Conservation (phyloP, 2,329 filamentous ascomycete species). For the Aureobasidium sp. region DNA sequence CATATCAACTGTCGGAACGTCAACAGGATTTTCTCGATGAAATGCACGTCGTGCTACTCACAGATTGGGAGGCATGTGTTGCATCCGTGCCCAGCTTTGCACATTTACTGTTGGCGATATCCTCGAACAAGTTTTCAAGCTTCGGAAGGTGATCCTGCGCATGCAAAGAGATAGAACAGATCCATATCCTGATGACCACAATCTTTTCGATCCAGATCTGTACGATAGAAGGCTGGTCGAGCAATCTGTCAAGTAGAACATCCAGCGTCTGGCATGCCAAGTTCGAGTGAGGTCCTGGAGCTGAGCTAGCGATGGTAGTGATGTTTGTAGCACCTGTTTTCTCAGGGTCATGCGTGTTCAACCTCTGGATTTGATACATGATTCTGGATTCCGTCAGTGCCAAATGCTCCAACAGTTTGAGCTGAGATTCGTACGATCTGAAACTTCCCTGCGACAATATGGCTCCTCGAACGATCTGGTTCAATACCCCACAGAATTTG, state of each 20-base stretch:
- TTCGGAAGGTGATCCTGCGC: slow-evolving; percentile 30
- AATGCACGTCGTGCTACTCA: not conserved
- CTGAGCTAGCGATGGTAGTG: not conserved
- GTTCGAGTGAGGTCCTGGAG: slow-evolving; percentile 3
- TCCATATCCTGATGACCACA: slow-evolving; percentile 61
- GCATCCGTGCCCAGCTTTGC: slow-evolving; percentile 51
- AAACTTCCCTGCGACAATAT: slow-evolving; percentile 58
- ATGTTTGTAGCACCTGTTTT: not conserved
- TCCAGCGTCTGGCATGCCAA: slow-evolving; percentile 48
- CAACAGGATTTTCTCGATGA: not conserved
- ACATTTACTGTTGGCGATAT: slow-evolving; percentile 38
- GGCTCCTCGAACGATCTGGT: not conserved
- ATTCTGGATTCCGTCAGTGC: slow-evolving; percentile 33
- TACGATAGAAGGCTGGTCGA: slow-evolving; percentile 37
- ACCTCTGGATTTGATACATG: slow-evolving; percentile 59
- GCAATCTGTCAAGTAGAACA: slow-evolving; percentile 54
- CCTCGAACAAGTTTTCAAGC: slow-evolving; percentile 39
- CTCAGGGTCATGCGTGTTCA: slow-evolving; percentile 36
- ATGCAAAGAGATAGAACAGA: slow-evolving; percentile 46
- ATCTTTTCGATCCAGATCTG: slow-evolving; percentile 60
- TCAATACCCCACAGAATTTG: slow-evolving; percentile 32
- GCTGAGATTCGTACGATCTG: slow-evolving; percentile 28
- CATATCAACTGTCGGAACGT: slow-evolving; percentile 51
- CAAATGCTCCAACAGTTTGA: not conserved
- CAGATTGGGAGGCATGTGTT: slow-evolving; percentile 59